phyloP scores from a whole-genome alignment of 2,329 filamentous ascomycete genomes.

The Aureobasidium sp. region DNA sequence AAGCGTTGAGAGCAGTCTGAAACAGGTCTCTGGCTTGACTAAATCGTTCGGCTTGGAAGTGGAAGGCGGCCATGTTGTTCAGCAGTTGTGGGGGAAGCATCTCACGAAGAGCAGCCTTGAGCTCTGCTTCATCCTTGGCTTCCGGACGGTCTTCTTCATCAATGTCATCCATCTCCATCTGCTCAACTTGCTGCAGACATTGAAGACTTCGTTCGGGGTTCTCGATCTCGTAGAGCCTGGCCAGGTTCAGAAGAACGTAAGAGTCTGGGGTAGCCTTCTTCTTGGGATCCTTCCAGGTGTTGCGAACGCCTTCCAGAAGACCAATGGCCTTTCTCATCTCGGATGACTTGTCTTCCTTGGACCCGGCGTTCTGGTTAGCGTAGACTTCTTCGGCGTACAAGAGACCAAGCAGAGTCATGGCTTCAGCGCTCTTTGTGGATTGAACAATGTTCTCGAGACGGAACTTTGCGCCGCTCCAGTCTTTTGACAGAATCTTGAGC shows the following conservation, averaged over 20 bases:
- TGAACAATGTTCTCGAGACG: conserved; percentile 90
- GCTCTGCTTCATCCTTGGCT: conserved; percentile 27
- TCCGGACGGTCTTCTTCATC: conserved; percentile 57
- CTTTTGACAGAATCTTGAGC: conserved; percentile 72
- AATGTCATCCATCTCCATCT: conserved; percentile 75
- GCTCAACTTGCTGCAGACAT: conserved; percentile 84
- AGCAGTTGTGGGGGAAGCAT: conserved; percentile 79
- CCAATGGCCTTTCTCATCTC: conserved; percentile 81
- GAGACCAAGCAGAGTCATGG: conserved; percentile 84
- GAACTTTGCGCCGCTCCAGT: conserved; percentile 86
- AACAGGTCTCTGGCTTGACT: conserved; percentile 77
- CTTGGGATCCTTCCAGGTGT: conserved; percentile 87
- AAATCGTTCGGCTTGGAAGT: conserved; percentile 79
- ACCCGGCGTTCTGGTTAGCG: conserved; percentile 58
- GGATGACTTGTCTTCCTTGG: conserved; percentile 76
- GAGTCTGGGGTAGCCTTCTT: conserved; percentile 73
- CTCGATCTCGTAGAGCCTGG: conserved; percentile 79
- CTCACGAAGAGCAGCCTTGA: conserved; percentile 54
- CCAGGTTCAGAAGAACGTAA: conserved; percentile 82
- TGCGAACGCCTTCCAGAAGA: conserved; percentile 74
- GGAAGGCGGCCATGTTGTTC: conserved; percentile 96
- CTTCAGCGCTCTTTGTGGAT: conserved; percentile 72
- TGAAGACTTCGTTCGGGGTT: conserved; percentile 84
- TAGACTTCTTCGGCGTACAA: conserved; percentile 95
- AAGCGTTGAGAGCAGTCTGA: conserved; percentile 82